phyloP scores from a whole-genome alignment of 1,284 basidiomycete species.

The Salmacisia buchloeana region DNA sequence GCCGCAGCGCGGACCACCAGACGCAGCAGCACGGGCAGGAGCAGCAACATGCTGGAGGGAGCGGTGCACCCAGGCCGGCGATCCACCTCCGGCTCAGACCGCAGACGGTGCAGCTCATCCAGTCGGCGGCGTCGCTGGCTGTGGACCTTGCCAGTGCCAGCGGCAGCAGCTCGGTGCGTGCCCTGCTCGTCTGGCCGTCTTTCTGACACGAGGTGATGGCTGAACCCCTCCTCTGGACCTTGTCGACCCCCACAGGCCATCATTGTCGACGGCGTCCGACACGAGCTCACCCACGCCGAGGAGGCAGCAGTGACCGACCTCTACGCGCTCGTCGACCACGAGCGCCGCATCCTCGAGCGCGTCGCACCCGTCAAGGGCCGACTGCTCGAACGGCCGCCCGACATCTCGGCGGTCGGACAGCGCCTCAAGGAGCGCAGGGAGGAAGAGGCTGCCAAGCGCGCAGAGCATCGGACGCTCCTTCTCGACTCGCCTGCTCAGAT shows the following conservation, averaged over 20 bases:
- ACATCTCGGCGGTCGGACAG: neutral
- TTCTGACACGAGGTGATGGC: neutral
- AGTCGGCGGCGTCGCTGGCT: neutral
- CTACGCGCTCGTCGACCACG: neutral
- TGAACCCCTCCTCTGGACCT: neutral
- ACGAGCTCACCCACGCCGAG: slow-evolving; percentile 1
- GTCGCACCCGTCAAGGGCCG: neutral
- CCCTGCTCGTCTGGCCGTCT: neutral
- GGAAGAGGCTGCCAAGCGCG: slow-evolving; percentile 1
- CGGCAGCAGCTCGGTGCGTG: neutral
- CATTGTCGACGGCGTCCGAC: neutral
- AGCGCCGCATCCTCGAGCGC: neutral
- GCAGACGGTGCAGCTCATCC: neutral
- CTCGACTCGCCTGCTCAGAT: neutral
- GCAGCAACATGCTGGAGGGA: no score
- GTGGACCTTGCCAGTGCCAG: neutral
- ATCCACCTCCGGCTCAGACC: neutral
- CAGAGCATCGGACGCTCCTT: neutral
- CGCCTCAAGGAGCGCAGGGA: slow-evolving; percentile 7
- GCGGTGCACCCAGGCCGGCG: no score
- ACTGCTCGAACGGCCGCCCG: neutral
- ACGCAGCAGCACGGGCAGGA: no score
- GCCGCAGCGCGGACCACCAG: no score
- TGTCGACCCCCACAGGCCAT: neutral
- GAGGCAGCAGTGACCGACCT: neutral